Conservation (phyloP, 306 rosid genomes). For the Cicer yamashitae region DNA sequence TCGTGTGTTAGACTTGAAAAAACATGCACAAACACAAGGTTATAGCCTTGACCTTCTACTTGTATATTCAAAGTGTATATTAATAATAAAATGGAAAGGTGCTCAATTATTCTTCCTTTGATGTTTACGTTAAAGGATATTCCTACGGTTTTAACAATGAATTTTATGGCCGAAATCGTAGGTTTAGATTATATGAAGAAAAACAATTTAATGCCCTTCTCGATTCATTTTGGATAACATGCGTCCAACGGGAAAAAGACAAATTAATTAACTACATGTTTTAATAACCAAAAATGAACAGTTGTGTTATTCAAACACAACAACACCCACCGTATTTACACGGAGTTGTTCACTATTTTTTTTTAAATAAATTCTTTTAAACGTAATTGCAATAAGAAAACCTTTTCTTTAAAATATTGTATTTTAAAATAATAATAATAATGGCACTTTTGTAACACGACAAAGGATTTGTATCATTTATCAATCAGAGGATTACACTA, state of each 20-base stretch:
- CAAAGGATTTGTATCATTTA: too few relatives aligned
- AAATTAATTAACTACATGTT: not conserved
- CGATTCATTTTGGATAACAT: not conserved
- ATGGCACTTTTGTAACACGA: too few relatives aligned
- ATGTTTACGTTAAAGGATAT: constrained; percentile 1
- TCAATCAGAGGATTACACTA: too few relatives aligned
- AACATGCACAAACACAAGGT: not conserved
- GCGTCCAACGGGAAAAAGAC: not conserved
- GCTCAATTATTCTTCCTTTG: not conserved
- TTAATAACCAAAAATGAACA: too few relatives aligned
- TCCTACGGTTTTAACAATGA: not conserved
- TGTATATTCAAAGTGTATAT: constrained; percentile 24
- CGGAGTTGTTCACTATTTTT: too few relatives aligned
- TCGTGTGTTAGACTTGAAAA: constrained; percentile 37
- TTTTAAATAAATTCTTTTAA: too few relatives aligned
- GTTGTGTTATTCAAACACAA: too few relatives aligned
- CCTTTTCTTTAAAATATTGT: too few relatives aligned
- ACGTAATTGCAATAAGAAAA: too few relatives aligned
- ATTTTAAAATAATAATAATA: too few relatives aligned
- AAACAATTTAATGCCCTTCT: not conserved
- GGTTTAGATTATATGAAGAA: not conserved
- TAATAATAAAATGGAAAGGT: not conserved
- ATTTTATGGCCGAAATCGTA: not conserved
- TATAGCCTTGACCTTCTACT: not conserved
- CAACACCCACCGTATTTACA: too few relatives aligned